Evolutionary conservation across 495 filamentous ascomycete species (phyloP).

Genomic region (Tuber magnatum): DNA sequence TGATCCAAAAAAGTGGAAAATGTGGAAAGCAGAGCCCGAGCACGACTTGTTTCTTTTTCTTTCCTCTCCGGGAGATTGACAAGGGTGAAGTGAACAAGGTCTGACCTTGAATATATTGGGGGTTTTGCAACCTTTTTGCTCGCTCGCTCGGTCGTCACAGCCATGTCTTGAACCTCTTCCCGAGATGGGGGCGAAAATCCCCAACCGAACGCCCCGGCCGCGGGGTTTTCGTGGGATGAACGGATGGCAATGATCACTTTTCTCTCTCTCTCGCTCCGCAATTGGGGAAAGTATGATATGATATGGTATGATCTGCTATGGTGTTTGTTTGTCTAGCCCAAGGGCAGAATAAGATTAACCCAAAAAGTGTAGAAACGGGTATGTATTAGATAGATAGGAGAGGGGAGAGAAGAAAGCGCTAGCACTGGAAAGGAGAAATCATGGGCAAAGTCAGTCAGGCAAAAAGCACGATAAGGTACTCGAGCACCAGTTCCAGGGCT

Average conservation of each 20-base stretch:
- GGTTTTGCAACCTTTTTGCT: background rate
- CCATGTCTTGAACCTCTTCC: constrained; percentile 25
- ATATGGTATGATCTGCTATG: background rate
- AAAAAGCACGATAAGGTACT: background rate
- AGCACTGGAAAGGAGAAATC: background rate
- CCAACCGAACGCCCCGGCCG: constrained; percentile 28
- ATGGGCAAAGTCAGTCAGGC: background rate
- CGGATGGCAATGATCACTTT: background rate
- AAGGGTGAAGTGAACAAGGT: constrained; percentile 28
- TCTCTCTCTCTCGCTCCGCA: background rate
- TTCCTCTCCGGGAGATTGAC: constrained; percentile 7
- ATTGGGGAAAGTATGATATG: background rate
- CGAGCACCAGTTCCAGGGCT: no score
- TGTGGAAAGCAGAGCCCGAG: constrained; percentile 32
- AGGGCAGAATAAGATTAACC: background rate
- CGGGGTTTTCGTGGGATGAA: constrained; percentile 15
- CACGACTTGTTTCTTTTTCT: constrained; percentile 8
- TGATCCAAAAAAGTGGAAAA: constrained; percentile 36
- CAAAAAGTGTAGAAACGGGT: background rate
- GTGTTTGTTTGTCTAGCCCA: background rate
- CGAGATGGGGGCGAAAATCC: constrained; percentile 5
- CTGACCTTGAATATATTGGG: constrained; percentile 19
- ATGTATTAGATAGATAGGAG: background rate
- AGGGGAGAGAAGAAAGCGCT: background rate
- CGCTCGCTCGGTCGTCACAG: constrained; percentile 24